phyloP scores from a whole-genome alignment of 148 eudicot genomes.

The Silene latifolia region DNA sequence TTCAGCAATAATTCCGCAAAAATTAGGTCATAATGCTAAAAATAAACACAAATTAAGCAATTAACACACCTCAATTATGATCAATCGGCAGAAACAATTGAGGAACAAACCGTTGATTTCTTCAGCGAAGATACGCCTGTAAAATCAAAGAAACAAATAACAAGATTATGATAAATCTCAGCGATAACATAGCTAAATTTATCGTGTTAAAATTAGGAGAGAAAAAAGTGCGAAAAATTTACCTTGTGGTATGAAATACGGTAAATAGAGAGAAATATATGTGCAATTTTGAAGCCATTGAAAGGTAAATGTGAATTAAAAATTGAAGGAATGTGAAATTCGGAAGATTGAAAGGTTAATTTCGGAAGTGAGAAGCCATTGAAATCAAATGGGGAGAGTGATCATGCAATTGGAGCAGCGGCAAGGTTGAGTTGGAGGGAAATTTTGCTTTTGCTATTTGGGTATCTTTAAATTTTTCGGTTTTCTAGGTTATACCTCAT shows the following conservation, averaged over 20 bases:
- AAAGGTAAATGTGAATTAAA: too few relatives aligned
- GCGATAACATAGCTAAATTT: neutral
- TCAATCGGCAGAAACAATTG: neutral
- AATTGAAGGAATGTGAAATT: too few relatives aligned
- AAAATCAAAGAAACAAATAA: neutral
- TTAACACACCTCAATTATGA: neutral
- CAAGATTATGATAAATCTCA: neutral
- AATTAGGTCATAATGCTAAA: neutral
- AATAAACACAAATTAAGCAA: neutral
- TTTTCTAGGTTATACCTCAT: too few relatives aligned
- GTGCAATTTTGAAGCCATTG: neutral
- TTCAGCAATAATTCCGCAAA: neutral
- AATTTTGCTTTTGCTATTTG: neutral
- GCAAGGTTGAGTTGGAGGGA: neutral
- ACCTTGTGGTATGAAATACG: neutral
- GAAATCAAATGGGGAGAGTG: neutral
- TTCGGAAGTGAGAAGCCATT: neutral
- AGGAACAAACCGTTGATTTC: neutral
- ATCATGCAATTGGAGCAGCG: neutral
- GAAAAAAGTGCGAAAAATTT: neutral
- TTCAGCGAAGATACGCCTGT: neutral
- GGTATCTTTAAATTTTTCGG: too few relatives aligned
- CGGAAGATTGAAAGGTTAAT: too few relatives aligned
- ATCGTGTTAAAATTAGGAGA: neutral
- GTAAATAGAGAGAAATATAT: neutral